Base-by-base conservation (phyloP, 805 yeast genomes). In the Candida silvicultrix region DNA sequence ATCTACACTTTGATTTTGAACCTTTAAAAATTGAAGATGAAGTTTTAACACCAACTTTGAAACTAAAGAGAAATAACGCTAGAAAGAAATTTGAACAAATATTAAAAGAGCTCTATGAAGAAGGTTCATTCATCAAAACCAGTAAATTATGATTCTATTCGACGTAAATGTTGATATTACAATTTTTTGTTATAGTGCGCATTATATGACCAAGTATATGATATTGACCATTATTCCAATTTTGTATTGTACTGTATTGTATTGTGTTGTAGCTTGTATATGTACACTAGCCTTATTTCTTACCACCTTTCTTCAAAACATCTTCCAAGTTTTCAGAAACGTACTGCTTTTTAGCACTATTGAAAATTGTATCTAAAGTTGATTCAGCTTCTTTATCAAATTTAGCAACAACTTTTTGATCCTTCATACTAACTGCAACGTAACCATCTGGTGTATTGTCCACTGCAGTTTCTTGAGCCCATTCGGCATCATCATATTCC, bases 41-140 rank as follows among this genome's bases (percentile, higher is more conserved):
- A 45, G 75, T 78, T 10, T 61, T 84, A 35, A 84, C 92, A 2
- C 90, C 90, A 39, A 84, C 90, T 9, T 56, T 78, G 52, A 78
- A 78, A 58, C 65, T 78, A 45, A 77, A 77, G 62, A 67, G 86
- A 48, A 66, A 72, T 1, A 67, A 69, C 38, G 79, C 81, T 0
- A 69, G 68, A 34, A 69, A 69, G 59, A 63, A 62, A 44, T 81
- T 73, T 59, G 61, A 64, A 38, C 45, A 54, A 8, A 67, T 66
- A 19, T 59, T 80, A 47, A 67, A 68, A 18, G 52, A 49, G 7
- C 56, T 80, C 65, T 81, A 81, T 52, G 62, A 58, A 38, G 83
- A 80, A 54, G 83, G 83, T 4, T 67, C 73, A 1, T 46, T 69
- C 40, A 51, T 65, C 21, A 58, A 53, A 39, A 53, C 40, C 37